These are phyloP conservation scores for Eucalyptus erythrocorys DNA, from an alignment of 345 rosid species.

Conservation along the genomic window DNA sequence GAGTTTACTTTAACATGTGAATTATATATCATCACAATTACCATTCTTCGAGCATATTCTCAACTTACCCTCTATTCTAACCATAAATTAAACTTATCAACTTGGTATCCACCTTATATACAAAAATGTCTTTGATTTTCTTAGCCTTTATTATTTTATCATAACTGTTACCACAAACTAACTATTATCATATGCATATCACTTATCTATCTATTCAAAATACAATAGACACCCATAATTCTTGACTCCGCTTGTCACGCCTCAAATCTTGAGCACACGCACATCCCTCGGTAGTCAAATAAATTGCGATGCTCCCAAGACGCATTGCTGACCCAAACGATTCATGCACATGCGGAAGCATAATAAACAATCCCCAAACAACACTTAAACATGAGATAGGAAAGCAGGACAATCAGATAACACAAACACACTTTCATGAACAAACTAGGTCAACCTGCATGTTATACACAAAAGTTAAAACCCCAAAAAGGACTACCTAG, in stretches of 20 bases:
- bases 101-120: not conserved
- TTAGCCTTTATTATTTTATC: not conserved
- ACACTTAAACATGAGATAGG: no score
- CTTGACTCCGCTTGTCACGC: not conserved
- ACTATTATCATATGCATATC: not conserved
- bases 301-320: rapidly evolving
- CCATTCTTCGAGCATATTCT: not conserved
- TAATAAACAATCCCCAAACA: no score
- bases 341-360: no score
- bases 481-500: no score
- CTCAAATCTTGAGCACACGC: rapidly evolving
- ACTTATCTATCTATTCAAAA: not conserved
- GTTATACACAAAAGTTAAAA: no score
- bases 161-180: not conserved
- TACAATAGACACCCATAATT: not conserved
- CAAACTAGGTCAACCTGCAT: no score
- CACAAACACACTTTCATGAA: no score
- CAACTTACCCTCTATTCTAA: not conserved
- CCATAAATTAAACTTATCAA: not conserved
- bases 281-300: no score
- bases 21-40: not conserved
- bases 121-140: not conserved
- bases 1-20: not conserved
- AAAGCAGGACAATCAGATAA: no score
- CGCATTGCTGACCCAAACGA: rapidly evolving